These are phyloP conservation scores for Abelmoschus esculentus DNA, from an alignment of 345 rosid genomes.

Conservation along the genomic window DNA sequence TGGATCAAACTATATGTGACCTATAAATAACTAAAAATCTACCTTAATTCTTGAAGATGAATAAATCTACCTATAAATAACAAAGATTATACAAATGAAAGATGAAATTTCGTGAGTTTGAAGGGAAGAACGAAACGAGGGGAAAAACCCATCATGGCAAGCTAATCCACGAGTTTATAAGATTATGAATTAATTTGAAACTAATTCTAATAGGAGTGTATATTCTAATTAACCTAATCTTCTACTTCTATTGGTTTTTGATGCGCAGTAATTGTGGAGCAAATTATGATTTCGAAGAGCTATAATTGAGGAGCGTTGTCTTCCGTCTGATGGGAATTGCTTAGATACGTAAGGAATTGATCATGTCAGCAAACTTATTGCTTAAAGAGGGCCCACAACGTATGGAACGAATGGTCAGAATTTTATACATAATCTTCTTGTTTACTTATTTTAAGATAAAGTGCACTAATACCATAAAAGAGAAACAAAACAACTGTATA, in stretches of 20 bases:
- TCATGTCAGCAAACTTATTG: background rate
- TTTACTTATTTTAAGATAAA: background rate
- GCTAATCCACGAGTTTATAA: no score
- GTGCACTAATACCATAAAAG: background rate
- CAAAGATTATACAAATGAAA: conserved; percentile 17
- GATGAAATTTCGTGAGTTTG: conserved; percentile 23
- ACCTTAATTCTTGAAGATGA: no score
- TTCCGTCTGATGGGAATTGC: background rate
- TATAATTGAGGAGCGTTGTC: background rate
- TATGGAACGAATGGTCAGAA: background rate
- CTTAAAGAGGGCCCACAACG: background rate
- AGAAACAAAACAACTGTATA: background rate
- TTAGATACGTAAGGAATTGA: background rate
- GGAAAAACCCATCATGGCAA: conserved; percentile 11
- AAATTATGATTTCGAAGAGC: background rate
- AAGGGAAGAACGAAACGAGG: conserved; percentile 20
- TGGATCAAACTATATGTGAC: no score
- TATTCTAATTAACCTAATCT: background rate
- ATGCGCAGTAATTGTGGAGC: background rate
- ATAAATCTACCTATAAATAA: no score
- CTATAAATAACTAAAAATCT: no score
- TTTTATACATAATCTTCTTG: background rate
- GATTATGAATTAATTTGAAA: background rate
- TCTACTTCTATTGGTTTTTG: background rate
- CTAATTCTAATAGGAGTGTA: background rate